Evolutionary conservation across 495 filamentous ascomycete genomes (phyloP).

Genomic region (Trichoderma gamsii): DNA sequence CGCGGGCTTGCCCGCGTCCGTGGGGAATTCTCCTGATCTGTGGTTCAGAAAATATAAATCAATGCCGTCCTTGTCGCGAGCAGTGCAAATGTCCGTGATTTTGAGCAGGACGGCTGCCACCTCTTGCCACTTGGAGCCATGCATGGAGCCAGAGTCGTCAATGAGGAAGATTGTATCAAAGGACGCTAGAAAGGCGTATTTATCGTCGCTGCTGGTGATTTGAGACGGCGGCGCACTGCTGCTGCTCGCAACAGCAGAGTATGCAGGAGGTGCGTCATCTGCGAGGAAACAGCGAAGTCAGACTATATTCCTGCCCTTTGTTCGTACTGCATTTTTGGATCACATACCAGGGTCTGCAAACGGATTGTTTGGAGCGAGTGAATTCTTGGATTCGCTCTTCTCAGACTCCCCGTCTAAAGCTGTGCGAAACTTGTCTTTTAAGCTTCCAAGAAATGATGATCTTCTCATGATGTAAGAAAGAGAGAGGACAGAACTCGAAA

Average conservation of each 20-base stretch:
- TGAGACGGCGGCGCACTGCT: background rate
- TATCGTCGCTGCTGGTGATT: conserved; percentile 44
- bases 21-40: conserved; percentile 20
- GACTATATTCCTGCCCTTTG: too few species aligned
- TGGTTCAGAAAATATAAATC: conserved; percentile 90
- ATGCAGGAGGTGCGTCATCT: background rate
- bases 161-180: conserved; percentile 94
- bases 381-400: background rate
- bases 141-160: conserved; percentile 89
- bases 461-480: background rate
- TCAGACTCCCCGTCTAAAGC: background rate
- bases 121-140: conserved; percentile 69
- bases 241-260: background rate
- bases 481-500: too few species aligned
- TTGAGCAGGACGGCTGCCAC: conserved; percentile 62
- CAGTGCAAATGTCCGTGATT: conserved; percentile 80
- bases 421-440: background rate
- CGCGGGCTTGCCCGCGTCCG: conserved; percentile 27
- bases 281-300: background rate
- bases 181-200: conserved; percentile 71
- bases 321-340: too few species aligned
- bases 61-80: conserved; percentile 81
- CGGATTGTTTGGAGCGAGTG: background rate
- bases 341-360: background rate
- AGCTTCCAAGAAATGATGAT: background rate